Conservation (phyloP, 352 stramenopile species). For the Pythium biforme region DNA sequence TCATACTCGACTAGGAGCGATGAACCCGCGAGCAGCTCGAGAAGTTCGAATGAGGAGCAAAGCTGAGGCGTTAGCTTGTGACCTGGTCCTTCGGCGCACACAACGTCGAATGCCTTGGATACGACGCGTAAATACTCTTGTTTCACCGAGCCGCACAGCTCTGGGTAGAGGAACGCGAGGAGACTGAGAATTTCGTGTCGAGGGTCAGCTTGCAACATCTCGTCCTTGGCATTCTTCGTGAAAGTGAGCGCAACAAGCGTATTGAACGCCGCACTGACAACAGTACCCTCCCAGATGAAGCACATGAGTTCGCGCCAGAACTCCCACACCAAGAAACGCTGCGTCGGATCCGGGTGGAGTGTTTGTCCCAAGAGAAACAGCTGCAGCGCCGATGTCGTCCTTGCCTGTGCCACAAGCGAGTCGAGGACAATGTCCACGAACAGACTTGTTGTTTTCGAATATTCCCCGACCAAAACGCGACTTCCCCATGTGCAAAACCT, state of each 20-base stretch:
- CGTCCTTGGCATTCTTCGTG: conserved; percentile 21
- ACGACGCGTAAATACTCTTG: conserved; percentile 43
- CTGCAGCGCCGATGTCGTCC: conserved; percentile 37
- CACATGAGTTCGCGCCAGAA: conserved; percentile 63
- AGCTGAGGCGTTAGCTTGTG: conserved; percentile 44
- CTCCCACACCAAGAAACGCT: conserved; percentile 47
- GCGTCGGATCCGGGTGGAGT: conserved; percentile 40
- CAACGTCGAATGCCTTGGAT: conserved; percentile 40
- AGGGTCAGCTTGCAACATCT: conserved; percentile 30
- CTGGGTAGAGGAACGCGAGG: conserved; percentile 45
- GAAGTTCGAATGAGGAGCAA: conserved; percentile 40
- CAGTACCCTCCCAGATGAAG: conserved; percentile 43
- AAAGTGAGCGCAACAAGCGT: conserved; percentile 39
- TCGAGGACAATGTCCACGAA: conserved; percentile 48
- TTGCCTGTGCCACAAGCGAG: conserved; percentile 26
- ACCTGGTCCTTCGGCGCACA: conserved; percentile 53
- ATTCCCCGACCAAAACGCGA: conserved; percentile 13
- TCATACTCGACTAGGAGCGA: conserved; percentile 47
- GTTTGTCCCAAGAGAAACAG: conserved; percentile 53
- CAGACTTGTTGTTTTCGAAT: conserved; percentile 17
- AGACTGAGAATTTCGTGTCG: conserved; percentile 41
- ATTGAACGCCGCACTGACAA: conserved; percentile 29
- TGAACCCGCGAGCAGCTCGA: conserved; percentile 42
- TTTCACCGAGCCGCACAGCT: conserved; percentile 40
- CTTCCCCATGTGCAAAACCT: conserved; percentile 39